phyloP scores from a whole-genome alignment of 2,329 filamentous ascomycete species.

The Colletotrichum tabaci region DNA sequence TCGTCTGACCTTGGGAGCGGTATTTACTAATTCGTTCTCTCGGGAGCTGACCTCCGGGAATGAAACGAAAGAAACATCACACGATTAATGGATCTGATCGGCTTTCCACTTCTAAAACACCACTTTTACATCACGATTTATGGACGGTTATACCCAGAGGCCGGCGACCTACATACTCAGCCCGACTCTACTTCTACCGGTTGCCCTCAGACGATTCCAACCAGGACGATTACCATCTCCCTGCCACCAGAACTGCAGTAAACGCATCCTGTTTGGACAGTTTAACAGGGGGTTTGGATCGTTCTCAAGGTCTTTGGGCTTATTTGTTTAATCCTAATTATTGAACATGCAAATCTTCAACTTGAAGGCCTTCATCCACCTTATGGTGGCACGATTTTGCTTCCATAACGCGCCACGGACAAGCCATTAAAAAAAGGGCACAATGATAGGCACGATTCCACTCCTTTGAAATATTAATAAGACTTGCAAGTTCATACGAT shows the following conservation, averaged over 20 bases:
- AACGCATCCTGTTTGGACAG: too few relatives aligned
- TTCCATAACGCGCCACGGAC: too few relatives aligned
- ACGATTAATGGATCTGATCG: too few relatives aligned
- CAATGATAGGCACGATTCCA: too few relatives aligned
- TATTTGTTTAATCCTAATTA: conserved; percentile 32
- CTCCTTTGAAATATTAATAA: too few relatives aligned
- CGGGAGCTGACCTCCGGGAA: neutral
- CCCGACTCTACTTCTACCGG: conserved; percentile 35
- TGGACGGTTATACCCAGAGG: conserved; percentile 39
- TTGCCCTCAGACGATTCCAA: neutral
- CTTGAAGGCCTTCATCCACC: too few relatives aligned
- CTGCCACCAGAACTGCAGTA: rapidly evolving
- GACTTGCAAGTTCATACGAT: too few relatives aligned
- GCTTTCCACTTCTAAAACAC: neutral
- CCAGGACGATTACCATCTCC: neutral
- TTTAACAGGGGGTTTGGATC: neutral
- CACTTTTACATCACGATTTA: conserved; percentile 22
- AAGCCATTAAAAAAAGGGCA: too few relatives aligned
- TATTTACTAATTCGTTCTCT: rapidly evolving
- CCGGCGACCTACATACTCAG: conserved; percentile 41
- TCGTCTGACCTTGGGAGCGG: neutral
- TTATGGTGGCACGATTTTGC: neutral
- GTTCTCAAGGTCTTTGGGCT: neutral
- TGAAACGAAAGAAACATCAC: neutral
- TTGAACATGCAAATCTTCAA: neutral